Base-by-base conservation (phyloP, 768 basidiomycete genomes). In the Floccularia luteovirens region DNA sequence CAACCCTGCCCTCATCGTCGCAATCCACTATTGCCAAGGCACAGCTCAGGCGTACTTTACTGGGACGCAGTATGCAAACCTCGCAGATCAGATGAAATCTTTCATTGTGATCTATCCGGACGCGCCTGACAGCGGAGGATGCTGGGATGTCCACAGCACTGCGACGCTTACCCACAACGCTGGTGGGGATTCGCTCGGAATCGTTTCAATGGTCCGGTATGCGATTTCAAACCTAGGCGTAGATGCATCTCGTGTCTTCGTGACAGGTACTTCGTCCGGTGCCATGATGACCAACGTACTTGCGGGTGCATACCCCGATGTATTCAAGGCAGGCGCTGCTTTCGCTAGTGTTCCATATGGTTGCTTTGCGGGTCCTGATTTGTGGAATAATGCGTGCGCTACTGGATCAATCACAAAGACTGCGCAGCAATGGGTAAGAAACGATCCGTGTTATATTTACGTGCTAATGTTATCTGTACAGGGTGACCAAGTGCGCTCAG, bases 241-340 rank as follows among this genome's bases (percentile, higher is more conserved):
- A 25, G 67, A 75, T 45, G 27, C 69, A 2, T 48, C 43, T n/a
- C 61, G 63, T 27, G 74, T 77, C 42, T 77, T 67, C 52, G 67
- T 64, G 20, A 71, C 70, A 24, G 75, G 75, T 12, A 64, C 64
- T 2, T 69, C 68, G 3, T 75, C 74, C 2, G 76, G 75, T 31
- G 69, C 66, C 1, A 79, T 77, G 76, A 77, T 77, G 75, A 76
- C 75, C 41, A 72, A 69, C 48, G 74, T 76, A 19, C 58, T 77
- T 30, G 57, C 60, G 34, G 75, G 72, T 24, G 67, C 70, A 11
- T 75, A 77, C 57, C 75, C 75, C 10, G 70, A 77, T 41, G 51
- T 79, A 32, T 73, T 75, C 60, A 43, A 46, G 28, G 76, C 72
- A 11, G 73, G 68, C 19, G 45, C 67, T 22, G 67, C 63, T 14